Conservation (phyloP, 352 stramenopile genomes). For the Pythium guiyangense region DNA sequence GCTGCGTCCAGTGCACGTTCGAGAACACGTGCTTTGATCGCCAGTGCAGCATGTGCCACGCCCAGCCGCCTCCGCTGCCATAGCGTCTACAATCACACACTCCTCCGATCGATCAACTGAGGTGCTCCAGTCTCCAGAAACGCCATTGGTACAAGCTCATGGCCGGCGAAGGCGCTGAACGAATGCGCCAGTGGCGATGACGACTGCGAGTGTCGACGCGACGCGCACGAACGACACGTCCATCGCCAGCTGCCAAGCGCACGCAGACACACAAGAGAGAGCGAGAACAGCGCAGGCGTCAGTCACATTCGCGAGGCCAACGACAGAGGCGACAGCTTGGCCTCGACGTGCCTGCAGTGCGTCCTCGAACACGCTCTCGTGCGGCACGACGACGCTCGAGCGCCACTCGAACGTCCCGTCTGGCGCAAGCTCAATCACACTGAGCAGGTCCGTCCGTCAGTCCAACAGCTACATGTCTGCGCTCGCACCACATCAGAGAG, state of each 20-base stretch:
- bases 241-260: conserved; percentile 16
- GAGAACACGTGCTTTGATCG: conserved; percentile 74
- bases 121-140: not conserved
- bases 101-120: no score
- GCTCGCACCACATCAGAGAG: not conserved
- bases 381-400: conserved; percentile 24
- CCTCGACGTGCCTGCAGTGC: conserved; percentile 20
- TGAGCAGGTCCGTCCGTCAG: conserved; percentile 9
- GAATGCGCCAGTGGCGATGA: no score
- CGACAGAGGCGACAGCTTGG: not conserved
- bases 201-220: not conserved
- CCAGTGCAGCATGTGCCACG: conserved; percentile 64
- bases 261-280: no score
- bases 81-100: conserved; percentile 16
- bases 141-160: not conserved
- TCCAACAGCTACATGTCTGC: not conserved
- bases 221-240: conserved; percentile 13
- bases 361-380: conserved; percentile 17
- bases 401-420: conserved; percentile 29
- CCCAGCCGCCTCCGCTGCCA: conserved; percentile 7
- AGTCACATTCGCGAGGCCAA: not conserved
- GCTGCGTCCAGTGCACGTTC: conserved; percentile 57
- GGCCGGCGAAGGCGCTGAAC: not conserved
- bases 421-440: conserved; percentile 25
- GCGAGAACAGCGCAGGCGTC: not conserved